Conservation (phyloP, 2,329 filamentous ascomycete species). For the Colletotrichum musae region DNA sequence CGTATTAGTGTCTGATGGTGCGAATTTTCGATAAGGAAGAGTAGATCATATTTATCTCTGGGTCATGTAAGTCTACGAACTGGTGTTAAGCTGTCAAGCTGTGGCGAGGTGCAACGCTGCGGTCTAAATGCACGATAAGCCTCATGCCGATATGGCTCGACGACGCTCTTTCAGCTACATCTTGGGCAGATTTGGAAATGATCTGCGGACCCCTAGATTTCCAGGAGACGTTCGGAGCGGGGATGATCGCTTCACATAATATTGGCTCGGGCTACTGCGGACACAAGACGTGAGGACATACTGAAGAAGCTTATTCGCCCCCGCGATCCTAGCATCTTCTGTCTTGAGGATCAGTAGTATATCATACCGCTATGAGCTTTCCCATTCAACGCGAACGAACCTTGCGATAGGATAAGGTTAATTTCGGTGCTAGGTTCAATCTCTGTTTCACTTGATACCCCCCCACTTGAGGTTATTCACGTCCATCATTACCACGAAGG, state of each 20-base stretch:
- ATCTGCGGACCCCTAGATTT: not conserved
- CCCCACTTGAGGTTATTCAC: not conserved
- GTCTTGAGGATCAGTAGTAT: not conserved
- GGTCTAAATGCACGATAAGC: not conserved
- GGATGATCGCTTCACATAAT: not conserved
- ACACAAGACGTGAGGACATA: not conserved
- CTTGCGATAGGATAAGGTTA: not conserved
- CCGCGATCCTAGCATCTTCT: not conserved
- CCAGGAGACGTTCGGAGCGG: not conserved
- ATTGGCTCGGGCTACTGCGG: not conserved
- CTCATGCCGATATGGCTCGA: not conserved
- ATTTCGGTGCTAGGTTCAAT: not conserved
- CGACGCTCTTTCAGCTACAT: not conserved
- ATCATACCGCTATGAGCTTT: not conserved
- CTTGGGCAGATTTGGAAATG: not conserved
- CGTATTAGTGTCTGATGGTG: not conserved
- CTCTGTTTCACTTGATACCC: not conserved
- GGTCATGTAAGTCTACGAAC: not conserved
- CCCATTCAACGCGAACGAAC: not conserved
- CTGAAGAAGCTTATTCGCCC: slow-evolving; percentile 1
- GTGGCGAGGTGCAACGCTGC: too few species aligned
- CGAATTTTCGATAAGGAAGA: not conserved
- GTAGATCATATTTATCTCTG: not conserved
- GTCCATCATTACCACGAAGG: not conserved
- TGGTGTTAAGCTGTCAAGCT: not conserved